phyloP scores from a whole-genome alignment of 768 basidiomycete genomes.

The Stropharia rugosoannulata region DNA sequence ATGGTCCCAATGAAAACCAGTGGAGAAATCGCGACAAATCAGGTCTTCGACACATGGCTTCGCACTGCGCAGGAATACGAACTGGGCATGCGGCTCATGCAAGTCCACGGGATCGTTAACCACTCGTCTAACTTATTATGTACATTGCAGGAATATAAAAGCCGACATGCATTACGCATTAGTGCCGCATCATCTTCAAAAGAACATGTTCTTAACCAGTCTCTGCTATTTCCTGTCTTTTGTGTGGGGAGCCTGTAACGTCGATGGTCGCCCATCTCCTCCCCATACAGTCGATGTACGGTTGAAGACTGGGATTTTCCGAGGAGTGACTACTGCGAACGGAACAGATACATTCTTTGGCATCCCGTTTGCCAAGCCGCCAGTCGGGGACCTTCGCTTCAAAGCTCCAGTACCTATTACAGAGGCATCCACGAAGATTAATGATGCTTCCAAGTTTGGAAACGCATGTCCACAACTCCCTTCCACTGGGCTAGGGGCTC shows the following conservation, averaged over 20 bases:
- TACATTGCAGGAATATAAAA: too few species aligned
- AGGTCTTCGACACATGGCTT: too few species aligned
- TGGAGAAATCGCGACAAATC: too few species aligned
- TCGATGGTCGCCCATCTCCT: slow-evolving; percentile 8
- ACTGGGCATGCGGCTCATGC: too few species aligned
- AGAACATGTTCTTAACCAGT: background rate
- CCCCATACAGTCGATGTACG: slow-evolving; percentile 33
- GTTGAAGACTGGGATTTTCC: slow-evolving; percentile 44
- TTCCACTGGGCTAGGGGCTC: slow-evolving; percentile 34
- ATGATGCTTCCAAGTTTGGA: slow-evolving; percentile 48
- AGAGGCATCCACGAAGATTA: slow-evolving; percentile 24
- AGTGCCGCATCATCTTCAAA: too few species aligned
- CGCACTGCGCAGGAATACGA: too few species aligned
- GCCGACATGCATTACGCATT: too few species aligned
- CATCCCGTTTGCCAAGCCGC: slow-evolving; percentile 59
- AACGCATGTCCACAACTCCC: slow-evolving; percentile 55
- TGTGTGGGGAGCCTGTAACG: slow-evolving; percentile 2
- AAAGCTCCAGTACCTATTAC: slow-evolving; percentile 49
- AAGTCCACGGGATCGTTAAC: too few species aligned
- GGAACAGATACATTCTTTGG: slow-evolving; percentile 60
- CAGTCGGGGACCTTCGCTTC: slow-evolving; percentile 55
- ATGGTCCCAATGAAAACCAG: too few species aligned
- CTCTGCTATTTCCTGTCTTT: slow-evolving; percentile 4
- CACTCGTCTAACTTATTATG: too few species aligned
- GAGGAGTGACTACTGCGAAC: slow-evolving; percentile 39